Evolutionary conservation across 352 stramenopile species (phyloP).

Genomic region (Phytophthora pini): DNA sequence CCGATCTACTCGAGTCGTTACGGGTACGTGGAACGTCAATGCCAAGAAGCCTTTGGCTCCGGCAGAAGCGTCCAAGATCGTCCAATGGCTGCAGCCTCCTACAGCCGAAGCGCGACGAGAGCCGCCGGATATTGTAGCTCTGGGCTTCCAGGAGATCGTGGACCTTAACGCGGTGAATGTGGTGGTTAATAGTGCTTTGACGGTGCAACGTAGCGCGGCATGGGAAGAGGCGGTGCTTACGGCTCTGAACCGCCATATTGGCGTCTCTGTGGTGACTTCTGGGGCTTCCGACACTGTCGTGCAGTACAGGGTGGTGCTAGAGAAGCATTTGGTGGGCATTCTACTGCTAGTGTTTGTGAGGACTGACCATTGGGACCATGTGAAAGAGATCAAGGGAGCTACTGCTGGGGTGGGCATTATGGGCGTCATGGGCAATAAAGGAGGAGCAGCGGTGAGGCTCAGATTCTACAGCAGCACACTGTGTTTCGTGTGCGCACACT

Average conservation of each 20-base stretch:
- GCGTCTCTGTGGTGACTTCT: slow-evolving; percentile 7
- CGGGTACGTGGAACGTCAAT: slow-evolving; percentile 99
- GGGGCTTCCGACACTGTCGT: slow-evolving; percentile 17
- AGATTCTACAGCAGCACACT: slow-evolving; percentile 98
- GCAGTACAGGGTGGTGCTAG: slow-evolving; percentile 79
- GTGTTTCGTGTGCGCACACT: slow-evolving; percentile 99
- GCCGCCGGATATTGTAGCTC: slow-evolving; percentile 66
- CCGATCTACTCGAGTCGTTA: slow-evolving; percentile 62
- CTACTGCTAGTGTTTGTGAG: slow-evolving; percentile 97
- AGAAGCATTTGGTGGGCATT: slow-evolving; percentile 97
- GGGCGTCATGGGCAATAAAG: slow-evolving; percentile 99
- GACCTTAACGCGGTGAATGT: slow-evolving; percentile 99
- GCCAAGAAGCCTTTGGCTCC: slow-evolving; percentile 96
- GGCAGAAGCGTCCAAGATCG: slow-evolving; percentile 55
- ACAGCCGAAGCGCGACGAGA: slow-evolving; percentile 12
- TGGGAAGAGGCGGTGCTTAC: slow-evolving; percentile 92
- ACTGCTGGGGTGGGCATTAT: slow-evolving; percentile 98
- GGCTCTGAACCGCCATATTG: slow-evolving; percentile 90
- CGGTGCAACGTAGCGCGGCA: slow-evolving; percentile 86
- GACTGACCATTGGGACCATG: slow-evolving; percentile 61
- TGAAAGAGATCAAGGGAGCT: slow-evolving; percentile 91
- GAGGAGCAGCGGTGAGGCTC: slow-evolving; percentile 95
- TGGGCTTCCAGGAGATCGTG: slow-evolving; percentile 99
- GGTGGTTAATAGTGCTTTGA: slow-evolving; percentile 96
- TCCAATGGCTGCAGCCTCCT: slow-evolving; percentile 71